Evolutionary conservation across 1,284 basidiomycete species (phyloP).

Genomic region (Ustilago nuda): DNA sequence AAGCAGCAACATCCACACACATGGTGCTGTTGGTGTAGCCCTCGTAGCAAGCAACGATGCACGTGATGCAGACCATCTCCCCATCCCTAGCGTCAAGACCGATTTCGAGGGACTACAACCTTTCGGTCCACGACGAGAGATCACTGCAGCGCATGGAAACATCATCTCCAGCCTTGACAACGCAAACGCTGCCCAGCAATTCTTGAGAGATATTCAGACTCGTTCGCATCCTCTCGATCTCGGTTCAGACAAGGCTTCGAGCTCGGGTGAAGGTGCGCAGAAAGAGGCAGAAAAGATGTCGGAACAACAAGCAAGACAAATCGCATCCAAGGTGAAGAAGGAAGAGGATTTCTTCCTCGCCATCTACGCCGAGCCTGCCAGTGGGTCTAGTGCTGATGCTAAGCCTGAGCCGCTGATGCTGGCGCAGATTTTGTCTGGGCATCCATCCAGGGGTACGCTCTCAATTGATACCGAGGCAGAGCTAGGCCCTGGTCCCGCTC

Average conservation of each 20-base stretch:
- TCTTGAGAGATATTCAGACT: slow-evolving; percentile 75
- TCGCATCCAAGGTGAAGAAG: slow-evolving; percentile 71
- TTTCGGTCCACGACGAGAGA: slow-evolving; percentile 73
- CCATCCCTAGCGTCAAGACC: slow-evolving; percentile 67
- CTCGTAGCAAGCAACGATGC: slow-evolving; percentile 69
- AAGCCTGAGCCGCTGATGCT: slow-evolving; percentile 25
- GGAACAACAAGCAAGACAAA: slow-evolving; percentile 35
- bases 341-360: slow-evolving; percentile 79
- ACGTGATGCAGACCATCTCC: slow-evolving; percentile 21
- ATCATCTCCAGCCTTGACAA: slow-evolving; percentile 77
- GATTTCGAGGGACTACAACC: slow-evolving; percentile 74
- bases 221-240: slow-evolving; percentile 33
- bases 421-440: slow-evolving; percentile 77
- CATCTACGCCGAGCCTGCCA: slow-evolving; percentile 56
- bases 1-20: slow-evolving; percentile 72
- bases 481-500: slow-evolving; percentile 74
- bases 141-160: slow-evolving; percentile 83
- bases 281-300: slow-evolving; percentile 41
- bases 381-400: not conserved
- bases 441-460: slow-evolving; percentile 80
- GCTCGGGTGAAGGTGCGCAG: slow-evolving; percentile 28
- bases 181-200: slow-evolving; percentile 78
- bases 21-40: slow-evolving; percentile 81
- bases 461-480: slow-evolving; percentile 77
- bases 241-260: slow-evolving; percentile 1